These are phyloP conservation scores for Claviceps cyperi DNA, from an alignment of 2,329 filamentous ascomycete species.

Conservation along the genomic window DNA sequence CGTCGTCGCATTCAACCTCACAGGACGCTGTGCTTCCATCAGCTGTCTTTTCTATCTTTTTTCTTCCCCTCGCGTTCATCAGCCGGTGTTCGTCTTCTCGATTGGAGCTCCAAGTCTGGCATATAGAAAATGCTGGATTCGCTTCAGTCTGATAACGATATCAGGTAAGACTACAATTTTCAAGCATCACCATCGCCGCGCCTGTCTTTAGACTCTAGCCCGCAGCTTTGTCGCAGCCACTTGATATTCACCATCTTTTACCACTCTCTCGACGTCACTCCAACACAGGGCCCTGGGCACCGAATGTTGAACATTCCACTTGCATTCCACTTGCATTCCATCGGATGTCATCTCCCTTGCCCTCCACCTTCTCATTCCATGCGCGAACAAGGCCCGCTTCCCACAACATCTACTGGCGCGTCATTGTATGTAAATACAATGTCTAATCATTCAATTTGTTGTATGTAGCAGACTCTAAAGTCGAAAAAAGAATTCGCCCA, in stretches of 20 bases:
- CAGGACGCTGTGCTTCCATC: conserved; percentile 1
- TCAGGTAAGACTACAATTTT: conserved; percentile 2
- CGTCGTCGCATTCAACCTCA: not conserved
- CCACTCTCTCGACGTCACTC: not conserved
- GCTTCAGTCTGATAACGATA: not conserved
- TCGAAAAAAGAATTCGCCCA: not conserved
- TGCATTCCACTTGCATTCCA: conserved; percentile 5
- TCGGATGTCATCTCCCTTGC: conserved; percentile 4
- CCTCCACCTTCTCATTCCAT: conserved; percentile 11
- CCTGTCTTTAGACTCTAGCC: not conserved
- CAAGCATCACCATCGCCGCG: not conserved
- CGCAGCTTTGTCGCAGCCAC: not conserved
- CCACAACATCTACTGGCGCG: conserved; percentile 9
- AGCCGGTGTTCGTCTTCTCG: not conserved
- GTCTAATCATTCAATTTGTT: conserved; percentile 6
- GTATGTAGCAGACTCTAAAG: conserved; percentile 2
- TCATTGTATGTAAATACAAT: not conserved
- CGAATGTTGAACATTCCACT: not conserved
- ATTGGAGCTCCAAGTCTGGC: not conserved
- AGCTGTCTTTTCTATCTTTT: not conserved
- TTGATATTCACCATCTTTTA: not conserved
- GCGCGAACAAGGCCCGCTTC: conserved; percentile 7
- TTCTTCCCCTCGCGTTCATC: not conserved
- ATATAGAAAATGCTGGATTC: not conserved
- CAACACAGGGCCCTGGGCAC: not conserved